Percentiles rank a stretch among this genome's conserved stretches.
Evolutionary conservation across 768 basidiomycete genomes (phyloP).

Genomic region (Amanita molliuscula): DNA sequence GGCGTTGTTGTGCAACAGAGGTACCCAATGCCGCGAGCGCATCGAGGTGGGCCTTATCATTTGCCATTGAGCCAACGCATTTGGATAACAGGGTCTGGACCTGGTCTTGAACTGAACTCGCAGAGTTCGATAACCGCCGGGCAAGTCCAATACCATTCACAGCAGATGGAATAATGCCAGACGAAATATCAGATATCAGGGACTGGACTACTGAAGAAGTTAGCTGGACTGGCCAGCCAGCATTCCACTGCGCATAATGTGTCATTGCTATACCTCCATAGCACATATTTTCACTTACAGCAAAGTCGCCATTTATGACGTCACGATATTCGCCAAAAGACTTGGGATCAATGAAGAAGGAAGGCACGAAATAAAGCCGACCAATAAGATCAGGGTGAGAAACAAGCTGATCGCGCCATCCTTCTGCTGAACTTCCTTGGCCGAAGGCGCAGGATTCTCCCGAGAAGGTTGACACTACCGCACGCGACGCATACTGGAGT

Average conservation of each 20-base stretch:
- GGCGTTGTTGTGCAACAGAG: constrained; percentile 14
- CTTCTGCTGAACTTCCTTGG: constrained; percentile 33
- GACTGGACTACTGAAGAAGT: constrained; percentile 29
- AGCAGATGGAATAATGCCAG: neutral
- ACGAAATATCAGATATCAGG: constrained; percentile 7
- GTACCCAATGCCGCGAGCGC: constrained; percentile 22
- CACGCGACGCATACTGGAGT: constrained; percentile 29
- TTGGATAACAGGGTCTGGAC: constrained; percentile 17
- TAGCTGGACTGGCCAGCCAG: constrained; percentile 65
- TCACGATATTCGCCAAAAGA: constrained; percentile 33
- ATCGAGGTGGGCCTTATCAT: constrained; percentile 46
- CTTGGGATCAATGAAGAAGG: constrained; percentile 54
- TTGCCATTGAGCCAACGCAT: constrained; percentile 36
- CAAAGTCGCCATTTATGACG: constrained; percentile 50
- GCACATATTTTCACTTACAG: constrained; percentile 26
- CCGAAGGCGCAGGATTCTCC: constrained; percentile 67
- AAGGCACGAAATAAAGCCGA: constrained; percentile 53
- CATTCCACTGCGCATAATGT: constrained; percentile 51
- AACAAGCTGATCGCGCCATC: constrained; percentile 49
- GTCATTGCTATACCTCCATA: constrained; percentile 7
- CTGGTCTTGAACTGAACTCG: constrained; percentile 12
- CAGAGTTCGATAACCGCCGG: constrained; percentile 1
- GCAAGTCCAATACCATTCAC: neutral
- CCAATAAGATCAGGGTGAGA: constrained; percentile 34
- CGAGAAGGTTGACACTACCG: constrained; percentile 62